phyloP scores from a whole-genome alignment of 192 early-diverging fungal genomes.

The Diversispora eburnea region DNA sequence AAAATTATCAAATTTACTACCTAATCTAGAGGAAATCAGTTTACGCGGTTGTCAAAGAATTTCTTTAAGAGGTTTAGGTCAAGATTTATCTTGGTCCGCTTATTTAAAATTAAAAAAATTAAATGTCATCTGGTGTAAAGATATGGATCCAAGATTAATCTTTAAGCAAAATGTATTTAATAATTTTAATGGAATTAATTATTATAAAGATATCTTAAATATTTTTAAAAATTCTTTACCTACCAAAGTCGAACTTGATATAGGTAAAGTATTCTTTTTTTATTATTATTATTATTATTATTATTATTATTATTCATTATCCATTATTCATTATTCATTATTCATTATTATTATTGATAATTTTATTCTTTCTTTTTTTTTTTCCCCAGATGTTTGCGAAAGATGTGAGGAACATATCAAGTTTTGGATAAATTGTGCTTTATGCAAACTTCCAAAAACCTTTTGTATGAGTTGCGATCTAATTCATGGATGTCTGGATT shows the following conservation, averaged over 20 bases:
- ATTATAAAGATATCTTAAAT: not conserved
- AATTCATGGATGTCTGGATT: not conserved
- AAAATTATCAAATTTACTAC: not conserved
- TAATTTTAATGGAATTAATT: not conserved
- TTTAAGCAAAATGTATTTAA: not conserved
- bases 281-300: not conserved
- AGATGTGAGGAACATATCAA: not conserved
- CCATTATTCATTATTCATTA: not conserved
- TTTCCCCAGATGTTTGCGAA: not conserved
- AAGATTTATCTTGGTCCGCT: not conserved
- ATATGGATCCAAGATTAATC: not conserved
- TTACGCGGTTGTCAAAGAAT: slow-evolving; percentile 5
- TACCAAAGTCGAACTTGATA: not conserved
- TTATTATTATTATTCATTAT: not conserved
- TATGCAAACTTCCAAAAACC: not conserved
- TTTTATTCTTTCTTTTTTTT: not conserved
- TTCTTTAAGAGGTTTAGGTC: not conserved
- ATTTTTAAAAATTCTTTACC: not conserved
- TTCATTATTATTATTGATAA: not conserved
- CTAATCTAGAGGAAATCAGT: slow-evolving; percentile 15
- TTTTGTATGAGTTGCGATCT: slow-evolving; percentile 11
- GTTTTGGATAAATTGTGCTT: not conserved
- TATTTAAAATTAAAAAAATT: slow-evolving; percentile 14
- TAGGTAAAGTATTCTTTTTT: not conserved
- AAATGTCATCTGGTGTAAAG: slow-evolving; percentile 7